Conservation (phyloP, 2,329 filamentous ascomycete species). For the Curvularia lunata region DNA sequence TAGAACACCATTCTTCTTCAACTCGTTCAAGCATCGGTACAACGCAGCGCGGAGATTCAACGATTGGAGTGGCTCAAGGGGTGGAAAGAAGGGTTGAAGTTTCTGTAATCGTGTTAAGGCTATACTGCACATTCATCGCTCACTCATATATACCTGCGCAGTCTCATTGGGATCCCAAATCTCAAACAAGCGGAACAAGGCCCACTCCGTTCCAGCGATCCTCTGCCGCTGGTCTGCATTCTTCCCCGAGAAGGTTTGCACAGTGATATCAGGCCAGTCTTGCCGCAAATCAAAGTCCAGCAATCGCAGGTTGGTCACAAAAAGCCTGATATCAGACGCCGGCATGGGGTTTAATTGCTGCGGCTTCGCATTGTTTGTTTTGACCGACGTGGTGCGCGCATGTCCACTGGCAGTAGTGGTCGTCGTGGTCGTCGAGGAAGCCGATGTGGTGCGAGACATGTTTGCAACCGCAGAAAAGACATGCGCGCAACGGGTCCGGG, state of each 20-base stretch:
- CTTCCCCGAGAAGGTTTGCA: slow-evolving; percentile 71
- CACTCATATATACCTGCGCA: slow-evolving; percentile 62
- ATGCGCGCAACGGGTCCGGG: background rate
- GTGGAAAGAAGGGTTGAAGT: slow-evolving; percentile 88
- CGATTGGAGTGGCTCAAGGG: slow-evolving; percentile 87
- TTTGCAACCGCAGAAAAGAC: slow-evolving; percentile 6
- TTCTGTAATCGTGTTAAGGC: slow-evolving; percentile 62
- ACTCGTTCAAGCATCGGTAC: slow-evolving; percentile 78
- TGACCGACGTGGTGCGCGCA: slow-evolving; percentile 40
- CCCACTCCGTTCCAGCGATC: slow-evolving; percentile 85
- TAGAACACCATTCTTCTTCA: slow-evolving; percentile 86
- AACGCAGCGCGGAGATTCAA: slow-evolving; percentile 86
- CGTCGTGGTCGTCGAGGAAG: slow-evolving; percentile 28
- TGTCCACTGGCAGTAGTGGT: slow-evolving; percentile 21
- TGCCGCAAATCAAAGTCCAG: slow-evolving; percentile 76
- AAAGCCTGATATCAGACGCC: slow-evolving; percentile 57
- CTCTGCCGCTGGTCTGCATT: slow-evolving; percentile 82
- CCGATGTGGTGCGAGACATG: slow-evolving; percentile 40
- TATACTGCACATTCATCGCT: background rate
- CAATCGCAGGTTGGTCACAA: slow-evolving; percentile 83
- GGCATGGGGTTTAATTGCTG: slow-evolving; percentile 30
- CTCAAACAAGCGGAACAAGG: slow-evolving; percentile 83
- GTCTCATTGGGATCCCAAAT: slow-evolving; percentile 82
- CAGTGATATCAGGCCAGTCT: slow-evolving; percentile 81
- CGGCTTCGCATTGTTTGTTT: slow-evolving; percentile 37